A percentile compares a stretch with the other conserved stretches of the same genome.
Evolutionary conservation across 2,329 filamentous ascomycete species (phyloP).

Genomic region (Xylariaceae sp.): DNA sequence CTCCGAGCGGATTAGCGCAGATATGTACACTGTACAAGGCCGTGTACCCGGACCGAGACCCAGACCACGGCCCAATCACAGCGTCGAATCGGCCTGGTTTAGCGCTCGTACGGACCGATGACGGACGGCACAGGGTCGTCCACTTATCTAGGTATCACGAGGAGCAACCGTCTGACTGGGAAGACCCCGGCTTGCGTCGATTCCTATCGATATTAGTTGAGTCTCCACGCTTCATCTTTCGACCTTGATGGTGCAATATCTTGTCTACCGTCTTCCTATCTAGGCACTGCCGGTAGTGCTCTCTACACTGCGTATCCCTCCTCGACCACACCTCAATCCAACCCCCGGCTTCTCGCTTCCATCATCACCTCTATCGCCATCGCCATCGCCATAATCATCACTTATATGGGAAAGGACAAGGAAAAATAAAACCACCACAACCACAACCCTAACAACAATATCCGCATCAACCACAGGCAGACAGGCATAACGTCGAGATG

Average conservation of each 20-base stretch:
- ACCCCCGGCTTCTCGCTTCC: constrained; percentile 6
- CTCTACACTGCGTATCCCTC: not conserved
- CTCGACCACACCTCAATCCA: constrained; percentile 4
- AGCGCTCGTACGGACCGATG: constrained; percentile 30
- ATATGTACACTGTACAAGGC: too few relatives aligned
- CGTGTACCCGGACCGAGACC: too few relatives aligned
- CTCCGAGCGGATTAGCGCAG: too few relatives aligned
- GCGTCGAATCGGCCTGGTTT: constrained; percentile 12
- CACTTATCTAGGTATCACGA: constrained; percentile 29
- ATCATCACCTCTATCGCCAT: constrained; percentile 1
- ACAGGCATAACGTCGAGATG: constrained; percentile 24
- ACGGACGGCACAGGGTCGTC: constrained; percentile 31
- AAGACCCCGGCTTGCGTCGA: constrained; percentile 12
- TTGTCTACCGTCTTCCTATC: not conserved
- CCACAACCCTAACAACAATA: not conserved
- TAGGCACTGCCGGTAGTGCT: not conserved
- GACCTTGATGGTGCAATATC: not conserved
- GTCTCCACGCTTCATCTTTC: constrained; percentile 8
- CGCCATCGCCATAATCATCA: not conserved
- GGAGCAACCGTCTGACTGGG: constrained; percentile 30
- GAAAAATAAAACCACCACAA: not conserved
- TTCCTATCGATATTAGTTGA: constrained; percentile 1
- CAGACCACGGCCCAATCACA: constrained; percentile 10
- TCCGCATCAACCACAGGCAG: not conserved
- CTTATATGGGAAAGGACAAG: too few relatives aligned